Evolutionary conservation across 139 green algal species (phyloP), one percentile per base, ranked within the genome.

Genomic region (Closterium sp.): DNA sequence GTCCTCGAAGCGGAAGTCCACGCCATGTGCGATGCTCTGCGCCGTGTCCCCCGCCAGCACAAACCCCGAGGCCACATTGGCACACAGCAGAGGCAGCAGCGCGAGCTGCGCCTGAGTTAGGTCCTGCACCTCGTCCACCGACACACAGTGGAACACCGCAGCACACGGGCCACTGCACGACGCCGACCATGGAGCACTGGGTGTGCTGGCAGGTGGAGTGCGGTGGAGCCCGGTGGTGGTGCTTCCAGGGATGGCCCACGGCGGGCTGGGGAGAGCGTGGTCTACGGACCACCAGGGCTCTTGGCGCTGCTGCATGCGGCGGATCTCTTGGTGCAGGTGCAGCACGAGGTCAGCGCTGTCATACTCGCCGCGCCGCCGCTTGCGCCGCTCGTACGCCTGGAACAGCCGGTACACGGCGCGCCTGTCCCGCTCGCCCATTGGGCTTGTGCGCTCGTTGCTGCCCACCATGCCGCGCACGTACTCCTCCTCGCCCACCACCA

Each of bases 111-210:
- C 96, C 92, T 97, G 96, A 2, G 95, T 96, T 90, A 98, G 97
- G 93, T 98, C 97, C 93, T 98, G 97, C 88, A 97, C 96, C 89
- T 98, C 97, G 93, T 98, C 97, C 6, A 97, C 89, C 94, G 96
- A 97, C 70, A 98, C 91, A 86, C 87, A 95, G 88, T 97, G n/a
- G 85, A 87, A 87, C 17, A 50, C 38, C 0, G 38, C 7, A 50
- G 38, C 38, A 13, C 38, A 50, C 0, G 38, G 38, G 4, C 38
- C 3, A 9, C 38, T 13, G 5, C 2, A 50, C 4, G 38, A 50
- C 38, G 38, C 38, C 38, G 38, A 50, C 38, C 38, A 50, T 17
- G 38, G 4, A 13, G 38, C 38, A 50, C 38, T 17, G 4, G 38
- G 38, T 50, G 38, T 50, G 38, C 38, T 50, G 38, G 38, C 3